Base-by-base conservation (phyloP, 1,139 yeast genomes). In the Candida sanyaensis region DNA sequence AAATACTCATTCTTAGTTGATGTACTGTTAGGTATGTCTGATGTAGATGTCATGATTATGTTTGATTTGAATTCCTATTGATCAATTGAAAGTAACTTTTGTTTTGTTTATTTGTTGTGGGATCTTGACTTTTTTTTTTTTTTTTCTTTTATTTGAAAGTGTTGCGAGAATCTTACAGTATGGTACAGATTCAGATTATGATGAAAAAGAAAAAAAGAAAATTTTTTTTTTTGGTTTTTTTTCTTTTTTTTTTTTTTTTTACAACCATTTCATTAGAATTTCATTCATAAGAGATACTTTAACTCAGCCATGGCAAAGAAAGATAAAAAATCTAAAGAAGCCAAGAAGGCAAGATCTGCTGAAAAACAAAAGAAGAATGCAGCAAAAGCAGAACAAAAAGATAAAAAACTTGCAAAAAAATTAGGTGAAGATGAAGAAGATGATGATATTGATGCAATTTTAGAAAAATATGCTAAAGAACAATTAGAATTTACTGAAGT, bases 321-420 rank as follows among this genome's bases (percentile, higher is more conserved):
- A 70, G 87, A 73, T 56, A 84, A 89, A 69, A 88, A 89, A 67
- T 83, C 88, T 52, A 90, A 90, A 66, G 97, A 89, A 44, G 90
- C 96, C 58, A 90, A 91, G 68, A 91, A 91, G 79, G 96, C 95
- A 29, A 81, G 96, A 44, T 73, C 87, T 36, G 96, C 93, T 28
- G 92, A 84, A 55, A 93, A 93, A 73, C 84, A 81, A 52, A 86
- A 86, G 68, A 92, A 92, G 65, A 87, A 80, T 48, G 78, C 74
- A 45, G 69, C 81, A 46, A 93, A 93, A 63, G 84, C 96, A 5
- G 96, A 86, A 42, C 58, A 64, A 5, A 91, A 89, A 66, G 75
- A 77, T 57, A 88, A 90, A 66, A 91, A 91, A 65, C 72, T 78
- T 60, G 86, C 91, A 34, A 85, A 83, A 60, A 90, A 90, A 62